These are phyloP conservation scores for Vaccinium corymbosum DNA, from an alignment of 148 eudicot species.

Conservation along the genomic window DNA sequence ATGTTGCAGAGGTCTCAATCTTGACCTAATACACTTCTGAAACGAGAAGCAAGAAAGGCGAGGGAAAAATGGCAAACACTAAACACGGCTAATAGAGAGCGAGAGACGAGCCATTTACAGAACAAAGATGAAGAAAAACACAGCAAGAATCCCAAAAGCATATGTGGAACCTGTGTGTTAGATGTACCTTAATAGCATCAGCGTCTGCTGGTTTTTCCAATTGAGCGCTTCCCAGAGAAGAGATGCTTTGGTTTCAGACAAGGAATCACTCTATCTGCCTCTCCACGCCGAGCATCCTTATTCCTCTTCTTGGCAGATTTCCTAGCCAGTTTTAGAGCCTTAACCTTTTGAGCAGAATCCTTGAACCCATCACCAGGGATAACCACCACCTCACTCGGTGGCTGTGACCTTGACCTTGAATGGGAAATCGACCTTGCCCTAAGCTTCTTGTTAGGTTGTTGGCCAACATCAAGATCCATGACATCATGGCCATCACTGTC, in stretches of 20 bases:
- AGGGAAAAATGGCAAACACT: too few relatives aligned
- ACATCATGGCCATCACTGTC: constrained; percentile 30
- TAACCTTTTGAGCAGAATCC: constrained; percentile 62
- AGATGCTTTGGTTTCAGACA: constrained; percentile 75
- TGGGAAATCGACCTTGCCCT: constrained; percentile 48
- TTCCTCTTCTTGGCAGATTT: constrained; percentile 58
- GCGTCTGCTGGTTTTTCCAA: constrained; percentile 77
- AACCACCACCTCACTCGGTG: constrained; percentile 52
- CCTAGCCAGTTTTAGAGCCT: constrained; percentile 55
- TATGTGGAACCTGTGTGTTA: not conserved
- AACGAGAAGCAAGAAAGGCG: too few relatives aligned
- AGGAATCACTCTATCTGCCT: constrained; percentile 69
- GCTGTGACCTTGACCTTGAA: constrained; percentile 45
- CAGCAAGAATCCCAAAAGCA: not conserved
- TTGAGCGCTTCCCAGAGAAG: constrained; percentile 49
- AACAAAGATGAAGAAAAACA: not conserved
- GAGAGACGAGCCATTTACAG: not conserved
- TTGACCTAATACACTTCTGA: too few relatives aligned
- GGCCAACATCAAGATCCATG: constrained; percentile 63
- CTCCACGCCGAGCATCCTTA: constrained; percentile 68
- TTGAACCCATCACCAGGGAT: constrained; percentile 69
- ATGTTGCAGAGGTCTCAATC: too few relatives aligned
- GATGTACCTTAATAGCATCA: constrained; percentile 32
- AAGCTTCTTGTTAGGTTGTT: constrained; percentile 52
- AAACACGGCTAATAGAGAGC: too few relatives aligned